Conservation (phyloP, 176 grass and related monocot species). For the Neostapfia colusana region DNA sequence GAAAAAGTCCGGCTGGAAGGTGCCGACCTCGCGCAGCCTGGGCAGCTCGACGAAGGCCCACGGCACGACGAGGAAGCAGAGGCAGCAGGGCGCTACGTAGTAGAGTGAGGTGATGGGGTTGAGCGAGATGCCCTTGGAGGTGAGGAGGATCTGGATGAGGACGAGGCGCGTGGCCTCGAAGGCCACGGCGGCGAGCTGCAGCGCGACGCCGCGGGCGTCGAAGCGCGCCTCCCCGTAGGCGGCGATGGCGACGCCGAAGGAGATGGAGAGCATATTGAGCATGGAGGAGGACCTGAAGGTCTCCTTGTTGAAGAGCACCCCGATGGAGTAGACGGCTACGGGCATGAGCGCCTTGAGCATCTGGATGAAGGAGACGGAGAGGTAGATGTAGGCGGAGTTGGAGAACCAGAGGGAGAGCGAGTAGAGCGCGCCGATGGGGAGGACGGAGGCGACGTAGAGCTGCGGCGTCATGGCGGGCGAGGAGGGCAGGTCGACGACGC, state of each 20-base stretch:
- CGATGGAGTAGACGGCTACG: slow-evolving; percentile 93
- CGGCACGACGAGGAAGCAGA: slow-evolving; percentile 69
- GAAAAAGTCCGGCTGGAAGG: slow-evolving; percentile 70
- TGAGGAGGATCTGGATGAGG: slow-evolving; percentile 98
- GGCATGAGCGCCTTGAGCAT: slow-evolving; percentile 99
- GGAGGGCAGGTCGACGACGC: slow-evolving; percentile 64
- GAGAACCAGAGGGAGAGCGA: slow-evolving; percentile 97
- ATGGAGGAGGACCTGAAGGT: slow-evolving; percentile 61
- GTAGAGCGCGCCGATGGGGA: slow-evolving; percentile 95
- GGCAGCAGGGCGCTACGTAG: slow-evolving; percentile 85
- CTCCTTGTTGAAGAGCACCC: slow-evolving; percentile 80
- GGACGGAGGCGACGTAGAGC: slow-evolving; percentile 66
- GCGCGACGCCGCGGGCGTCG: slow-evolving; percentile 60
- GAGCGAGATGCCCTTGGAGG: slow-evolving; percentile 88
- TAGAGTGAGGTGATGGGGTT: slow-evolving; percentile 99
- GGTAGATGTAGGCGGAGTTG: slow-evolving; percentile 98
- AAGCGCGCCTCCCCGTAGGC: slow-evolving; percentile 84
- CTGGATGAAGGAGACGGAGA: slow-evolving; percentile 98
- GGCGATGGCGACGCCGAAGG: slow-evolving; percentile 81
- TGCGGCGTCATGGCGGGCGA: slow-evolving; percentile 71
- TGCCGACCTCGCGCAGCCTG: slow-evolving; percentile 52
- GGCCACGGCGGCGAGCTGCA: slow-evolving; percentile 77
- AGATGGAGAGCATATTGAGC: slow-evolving; percentile 98
- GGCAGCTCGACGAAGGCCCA: slow-evolving; percentile 85
- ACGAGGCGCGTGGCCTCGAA: slow-evolving; percentile 93